Conservation (phyloP, 1,284 basidiomycete species). For the Puccinia horiana region DNA sequence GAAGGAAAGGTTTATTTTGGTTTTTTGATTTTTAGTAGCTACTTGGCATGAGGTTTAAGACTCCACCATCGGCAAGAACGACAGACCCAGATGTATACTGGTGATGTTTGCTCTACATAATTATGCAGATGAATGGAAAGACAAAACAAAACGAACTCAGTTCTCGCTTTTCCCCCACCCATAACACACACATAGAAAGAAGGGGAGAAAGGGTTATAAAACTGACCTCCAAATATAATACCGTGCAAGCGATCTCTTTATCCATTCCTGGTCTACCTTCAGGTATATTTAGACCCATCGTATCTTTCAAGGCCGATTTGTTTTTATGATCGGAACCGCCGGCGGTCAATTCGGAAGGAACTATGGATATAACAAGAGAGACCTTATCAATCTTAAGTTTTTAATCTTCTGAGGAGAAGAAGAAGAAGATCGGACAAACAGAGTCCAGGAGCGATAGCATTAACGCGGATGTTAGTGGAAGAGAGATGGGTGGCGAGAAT, state of each 20-base stretch:
- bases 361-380: background rate
- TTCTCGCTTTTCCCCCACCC: no score
- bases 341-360: slow-evolving; percentile 20
- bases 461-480: slow-evolving; percentile 41
- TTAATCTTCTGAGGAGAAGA: no score
- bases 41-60: slow-evolving; percentile 29
- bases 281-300: slow-evolving; percentile 1
- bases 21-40: slow-evolving; percentile 4
- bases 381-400: no score
- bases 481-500: slow-evolving; percentile 43
- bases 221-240: slow-evolving; percentile 20
- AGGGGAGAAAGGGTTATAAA: background rate
- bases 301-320: slow-evolving; percentile 11
- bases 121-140: no score
- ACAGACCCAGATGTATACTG: slow-evolving; percentile 22
- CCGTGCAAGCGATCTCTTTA: slow-evolving; percentile 17
- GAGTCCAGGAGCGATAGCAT: slow-evolving; percentile 40
- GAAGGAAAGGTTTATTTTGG: background rate
- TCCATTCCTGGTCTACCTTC: slow-evolving; percentile 30
- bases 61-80: slow-evolving; percentile 11
- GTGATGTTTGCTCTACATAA: slow-evolving; percentile 36
- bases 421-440: background rate
- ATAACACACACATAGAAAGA: background rate
- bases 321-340: slow-evolving; percentile 15
- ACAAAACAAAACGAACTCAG: no score